Percentiles rank a stretch among this genome's conserved stretches.
Evolutionary conservation across 1,139 yeast species (phyloP).

Genomic region (Geotrichum australiense): DNA sequence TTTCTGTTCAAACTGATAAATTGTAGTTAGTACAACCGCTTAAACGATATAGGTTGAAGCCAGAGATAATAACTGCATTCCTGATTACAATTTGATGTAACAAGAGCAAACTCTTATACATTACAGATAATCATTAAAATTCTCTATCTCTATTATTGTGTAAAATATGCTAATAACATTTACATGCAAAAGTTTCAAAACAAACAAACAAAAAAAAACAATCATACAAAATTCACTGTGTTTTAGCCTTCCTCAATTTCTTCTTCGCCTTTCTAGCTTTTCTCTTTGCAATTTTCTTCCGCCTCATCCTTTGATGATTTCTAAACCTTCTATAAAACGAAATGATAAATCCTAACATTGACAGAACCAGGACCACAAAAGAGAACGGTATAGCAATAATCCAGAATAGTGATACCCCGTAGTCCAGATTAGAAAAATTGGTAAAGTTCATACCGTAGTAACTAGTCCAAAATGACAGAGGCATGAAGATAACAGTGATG

Average conservation of each 20-base stretch:
- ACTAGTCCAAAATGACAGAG: slow-evolving; percentile 50
- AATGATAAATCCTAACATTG: slow-evolving; percentile 28
- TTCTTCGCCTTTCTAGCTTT: slow-evolving; percentile 7
- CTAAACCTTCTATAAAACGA: slow-evolving; percentile 8
- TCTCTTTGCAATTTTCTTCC: slow-evolving; percentile 6
- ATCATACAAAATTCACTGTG: neutral
- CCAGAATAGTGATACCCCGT: slow-evolving; percentile 45
- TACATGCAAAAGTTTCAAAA: too few species aligned
- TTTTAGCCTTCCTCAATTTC: neutral
- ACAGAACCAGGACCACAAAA: slow-evolving; percentile 31
- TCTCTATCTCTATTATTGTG: too few species aligned
- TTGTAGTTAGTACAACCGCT: too few species aligned
- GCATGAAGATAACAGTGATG: slow-evolving; percentile 48
- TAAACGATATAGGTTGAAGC: too few species aligned
- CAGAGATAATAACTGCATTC: too few species aligned
- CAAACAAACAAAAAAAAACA: too few species aligned
- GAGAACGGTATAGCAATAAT: slow-evolving; percentile 45
- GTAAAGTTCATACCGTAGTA: slow-evolving; percentile 54
- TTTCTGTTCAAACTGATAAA: too few species aligned
- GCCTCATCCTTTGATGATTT: slow-evolving; percentile 14
- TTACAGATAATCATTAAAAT: too few species aligned
- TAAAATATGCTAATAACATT: too few species aligned
- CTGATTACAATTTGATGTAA: too few species aligned
- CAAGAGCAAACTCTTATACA: too few species aligned
- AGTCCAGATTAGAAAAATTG: slow-evolving; percentile 41